Evolutionary conservation across 805 yeast genomes (phyloP).

Genomic region (Spencermartinsiella europaea): DNA sequence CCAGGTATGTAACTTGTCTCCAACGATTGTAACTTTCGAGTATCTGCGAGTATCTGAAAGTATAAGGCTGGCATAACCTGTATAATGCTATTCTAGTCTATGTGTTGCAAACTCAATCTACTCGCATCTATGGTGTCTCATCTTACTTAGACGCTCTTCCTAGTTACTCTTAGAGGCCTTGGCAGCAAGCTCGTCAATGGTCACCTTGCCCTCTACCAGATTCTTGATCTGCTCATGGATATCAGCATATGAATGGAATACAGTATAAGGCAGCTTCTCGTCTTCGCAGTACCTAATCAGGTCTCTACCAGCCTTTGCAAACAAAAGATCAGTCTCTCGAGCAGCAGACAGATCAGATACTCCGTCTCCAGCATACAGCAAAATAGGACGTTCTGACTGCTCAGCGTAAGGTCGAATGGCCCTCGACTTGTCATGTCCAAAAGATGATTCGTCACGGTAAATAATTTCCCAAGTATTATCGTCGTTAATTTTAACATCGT

Average conservation of each 20-base stretch:
- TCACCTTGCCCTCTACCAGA: slow-evolving; percentile 42
- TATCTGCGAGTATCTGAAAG: too few relatives aligned
- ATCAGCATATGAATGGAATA: slow-evolving; percentile 70
- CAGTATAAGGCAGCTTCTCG: slow-evolving; percentile 78
- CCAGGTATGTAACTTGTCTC: too few relatives aligned
- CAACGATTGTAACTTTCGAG: too few relatives aligned
- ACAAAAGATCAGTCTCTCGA: slow-evolving; percentile 84
- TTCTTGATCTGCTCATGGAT: slow-evolving; percentile 58
- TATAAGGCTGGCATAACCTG: too few relatives aligned
- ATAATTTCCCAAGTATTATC: slow-evolving; percentile 76
- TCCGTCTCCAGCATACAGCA: slow-evolving; percentile 97
- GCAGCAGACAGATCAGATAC: slow-evolving; percentile 95
- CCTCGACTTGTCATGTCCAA: slow-evolving; percentile 92
- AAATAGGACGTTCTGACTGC: slow-evolving; percentile 47
- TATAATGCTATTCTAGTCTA: too few relatives aligned
- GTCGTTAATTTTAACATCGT: slow-evolving; percentile 54
- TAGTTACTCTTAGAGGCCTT: not conserved
- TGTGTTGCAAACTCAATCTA: too few relatives aligned
- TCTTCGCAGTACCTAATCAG: slow-evolving; percentile 76
- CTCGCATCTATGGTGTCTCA: too few relatives aligned
- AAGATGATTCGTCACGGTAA: slow-evolving; percentile 77
- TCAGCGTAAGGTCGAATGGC: slow-evolving; percentile 53
- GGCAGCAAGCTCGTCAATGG: slow-evolving; percentile 19
- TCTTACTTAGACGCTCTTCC: not conserved
- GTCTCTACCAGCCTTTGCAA: slow-evolving; percentile 91